Evolutionary conservation across 2,329 filamentous ascomycete species (phyloP).

Genomic region (Gyromitra esculenta): DNA sequence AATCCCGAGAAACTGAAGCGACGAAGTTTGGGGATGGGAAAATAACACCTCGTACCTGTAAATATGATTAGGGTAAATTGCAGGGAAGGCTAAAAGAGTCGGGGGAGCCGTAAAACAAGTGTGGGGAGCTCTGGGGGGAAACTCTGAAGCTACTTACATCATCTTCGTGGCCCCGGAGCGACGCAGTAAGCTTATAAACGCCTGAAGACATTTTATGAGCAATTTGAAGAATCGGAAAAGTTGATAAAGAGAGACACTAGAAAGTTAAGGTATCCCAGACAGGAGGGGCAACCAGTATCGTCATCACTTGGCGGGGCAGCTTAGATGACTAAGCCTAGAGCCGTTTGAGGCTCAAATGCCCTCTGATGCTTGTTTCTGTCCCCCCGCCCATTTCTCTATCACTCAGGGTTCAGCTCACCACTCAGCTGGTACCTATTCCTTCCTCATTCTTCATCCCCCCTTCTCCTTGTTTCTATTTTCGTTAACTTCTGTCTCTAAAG

Average conservation of each 20-base stretch:
- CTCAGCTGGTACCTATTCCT: conserved; percentile 18
- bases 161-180: conserved; percentile 86
- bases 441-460: conserved; percentile 10
- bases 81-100: conserved; percentile 38
- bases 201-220: conserved; percentile 23
- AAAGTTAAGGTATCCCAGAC: background rate
- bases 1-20: conserved; percentile 89
- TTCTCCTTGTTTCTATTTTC: conserved; percentile 12
- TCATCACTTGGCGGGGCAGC: conserved; percentile 36
- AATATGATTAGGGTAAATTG: conserved; percentile 51
- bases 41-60: conserved; percentile 75
- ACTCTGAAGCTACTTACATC: conserved; percentile 70
- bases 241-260: conserved; percentile 23
- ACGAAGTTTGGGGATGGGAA: conserved; percentile 61
- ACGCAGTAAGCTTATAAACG: conserved; percentile 87
- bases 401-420: conserved; percentile 33
- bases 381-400: conserved; percentile 37
- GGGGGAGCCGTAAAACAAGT: conserved; percentile 34
- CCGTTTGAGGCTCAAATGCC: conserved; percentile 45
- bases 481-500: conserved; percentile 11
- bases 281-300: conserved; percentile 44
- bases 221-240: conserved; percentile 1
- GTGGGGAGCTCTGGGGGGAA: conserved; percentile 59
- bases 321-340: conserved; percentile 38
- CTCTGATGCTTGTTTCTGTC: conserved; percentile 19